Evolutionary conservation across 2,329 filamentous ascomycete genomes (phyloP).

Genomic region (Phyllosticta citrichinensis): DNA sequence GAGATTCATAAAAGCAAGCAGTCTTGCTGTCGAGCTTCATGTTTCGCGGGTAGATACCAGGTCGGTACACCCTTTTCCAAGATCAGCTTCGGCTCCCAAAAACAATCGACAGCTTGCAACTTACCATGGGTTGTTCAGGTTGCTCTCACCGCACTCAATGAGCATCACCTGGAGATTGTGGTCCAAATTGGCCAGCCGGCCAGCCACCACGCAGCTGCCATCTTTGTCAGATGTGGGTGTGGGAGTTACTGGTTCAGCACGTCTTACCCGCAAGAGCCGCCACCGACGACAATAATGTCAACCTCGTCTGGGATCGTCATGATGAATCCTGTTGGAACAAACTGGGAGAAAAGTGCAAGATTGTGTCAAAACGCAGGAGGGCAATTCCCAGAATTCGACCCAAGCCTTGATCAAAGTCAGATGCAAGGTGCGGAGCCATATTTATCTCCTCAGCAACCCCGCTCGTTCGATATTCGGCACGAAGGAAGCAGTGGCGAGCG

Average conservation of each 20-base stretch:
- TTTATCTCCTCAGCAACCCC: constrained; percentile 9
- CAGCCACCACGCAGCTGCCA: constrained; percentile 37
- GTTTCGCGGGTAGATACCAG: constrained; percentile 67
- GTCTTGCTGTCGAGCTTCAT: constrained; percentile 76
- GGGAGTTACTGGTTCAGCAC: background rate
- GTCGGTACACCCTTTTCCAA: constrained; percentile 53
- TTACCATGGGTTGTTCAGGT: constrained; percentile 63
- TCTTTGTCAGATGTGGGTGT: background rate
- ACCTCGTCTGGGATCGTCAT: constrained; percentile 67
- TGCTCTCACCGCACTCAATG: constrained; percentile 62
- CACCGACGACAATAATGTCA: constrained; percentile 70
- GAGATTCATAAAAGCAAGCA: constrained; percentile 70
- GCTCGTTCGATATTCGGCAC: constrained; percentile 8
- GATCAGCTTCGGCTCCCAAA: background rate
- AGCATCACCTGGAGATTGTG: constrained; percentile 61
- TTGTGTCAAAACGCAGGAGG: background rate
- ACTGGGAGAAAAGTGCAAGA: background rate
- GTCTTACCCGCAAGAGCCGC: constrained; percentile 55
- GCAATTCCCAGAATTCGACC: background rate
- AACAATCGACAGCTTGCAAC: background rate
- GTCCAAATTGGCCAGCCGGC: constrained; percentile 62
- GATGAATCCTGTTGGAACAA: constrained; percentile 10
- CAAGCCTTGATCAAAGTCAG: background rate
- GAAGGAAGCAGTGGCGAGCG: constrained; percentile 8
- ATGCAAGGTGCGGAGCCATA: background rate